Evolutionary conservation across 2,329 filamentous ascomycete species (phyloP).

Genomic region (Sclerotinia borealis): DNA sequence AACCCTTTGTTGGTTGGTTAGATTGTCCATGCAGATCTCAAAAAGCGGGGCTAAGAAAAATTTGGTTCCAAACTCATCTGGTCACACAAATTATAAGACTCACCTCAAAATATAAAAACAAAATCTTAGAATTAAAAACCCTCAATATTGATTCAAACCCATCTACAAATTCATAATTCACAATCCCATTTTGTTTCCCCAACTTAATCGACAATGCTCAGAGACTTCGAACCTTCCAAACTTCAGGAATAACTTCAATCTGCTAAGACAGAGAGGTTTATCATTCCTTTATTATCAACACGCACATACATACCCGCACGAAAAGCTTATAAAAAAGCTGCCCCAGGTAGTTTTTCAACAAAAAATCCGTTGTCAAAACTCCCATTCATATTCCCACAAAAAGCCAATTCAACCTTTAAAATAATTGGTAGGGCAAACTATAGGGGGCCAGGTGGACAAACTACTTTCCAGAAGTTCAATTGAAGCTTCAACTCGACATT

Average conservation of each 20-base stretch:
- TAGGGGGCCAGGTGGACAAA: constrained; percentile 15
- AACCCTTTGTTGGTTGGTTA: constrained; percentile 4
- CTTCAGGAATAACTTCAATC: constrained; percentile 22
- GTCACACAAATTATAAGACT: constrained; percentile 3
- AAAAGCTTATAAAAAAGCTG: constrained; percentile 10
- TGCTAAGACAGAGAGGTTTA: constrained; percentile 10
- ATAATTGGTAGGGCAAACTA: constrained; percentile 9
- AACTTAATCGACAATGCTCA: constrained; percentile 25
- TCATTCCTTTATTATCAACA: constrained; percentile 13
- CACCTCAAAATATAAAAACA: neutral
- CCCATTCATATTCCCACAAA: neutral
- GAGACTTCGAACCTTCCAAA: constrained; percentile 29
- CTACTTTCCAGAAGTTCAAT: constrained; percentile 17
- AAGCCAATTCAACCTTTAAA: constrained; percentile 4
- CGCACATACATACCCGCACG: no score
- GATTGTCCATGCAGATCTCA: neutral
- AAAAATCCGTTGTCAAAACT: constrained; percentile 7
- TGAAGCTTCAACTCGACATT: constrained; percentile 21
- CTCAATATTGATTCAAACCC: neutral
- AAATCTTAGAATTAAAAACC: neutral
- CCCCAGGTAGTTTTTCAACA: constrained; percentile 1
- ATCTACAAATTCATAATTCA: neutral
- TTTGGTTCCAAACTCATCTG: constrained; percentile 4
- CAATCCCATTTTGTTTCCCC: constrained; percentile 8
- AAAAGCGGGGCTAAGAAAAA: constrained; percentile 2